A percentile compares a stretch with the other conserved stretches of the same genome.
Evolutionary conservation across 73 alveolate genomes (phyloP).

Genomic region (Paramecium octaurelia): DNA sequence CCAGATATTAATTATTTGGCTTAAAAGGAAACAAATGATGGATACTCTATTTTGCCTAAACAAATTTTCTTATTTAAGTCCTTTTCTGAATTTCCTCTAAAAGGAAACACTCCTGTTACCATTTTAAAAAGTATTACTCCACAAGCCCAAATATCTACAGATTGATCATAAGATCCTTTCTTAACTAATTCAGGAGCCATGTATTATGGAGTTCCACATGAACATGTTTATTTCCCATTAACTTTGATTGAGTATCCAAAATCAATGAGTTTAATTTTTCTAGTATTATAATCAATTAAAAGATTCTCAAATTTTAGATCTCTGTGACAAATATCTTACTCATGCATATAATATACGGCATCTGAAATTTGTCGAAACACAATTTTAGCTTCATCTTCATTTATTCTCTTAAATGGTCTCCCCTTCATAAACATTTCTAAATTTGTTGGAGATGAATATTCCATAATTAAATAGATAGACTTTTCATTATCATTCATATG

Average conservation of each 20-base stretch:
- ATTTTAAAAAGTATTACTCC: slow-evolving; percentile 76
- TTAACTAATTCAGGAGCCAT: slow-evolving; percentile 91
- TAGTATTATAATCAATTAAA: slow-evolving; percentile 62
- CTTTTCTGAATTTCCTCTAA: slow-evolving; percentile 68
- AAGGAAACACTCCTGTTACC: slow-evolving; percentile 82
- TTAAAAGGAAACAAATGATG: slow-evolving; percentile 51
- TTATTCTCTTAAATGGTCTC: slow-evolving; percentile 59
- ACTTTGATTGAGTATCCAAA: slow-evolving; percentile 75
- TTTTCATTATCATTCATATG: slow-evolving; percentile 58
- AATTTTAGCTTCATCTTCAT: slow-evolving; percentile 75
- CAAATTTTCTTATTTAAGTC: slow-evolving; percentile 56
- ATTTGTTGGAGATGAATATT: slow-evolving; percentile 66
- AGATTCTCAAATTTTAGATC: slow-evolving; percentile 86
- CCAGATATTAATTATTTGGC: slow-evolving; percentile 38
- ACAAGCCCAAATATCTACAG: slow-evolving; percentile 86
- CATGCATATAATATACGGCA: slow-evolving; percentile 74
- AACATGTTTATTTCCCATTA: slow-evolving; percentile 57
- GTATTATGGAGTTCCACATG: slow-evolving; percentile 89
- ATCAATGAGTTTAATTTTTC: slow-evolving; percentile 77
- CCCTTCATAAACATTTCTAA: slow-evolving; percentile 63
- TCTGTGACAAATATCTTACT: slow-evolving; percentile 69
- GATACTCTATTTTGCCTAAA: slow-evolving; percentile 61
- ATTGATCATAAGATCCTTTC: slow-evolving; percentile 74
- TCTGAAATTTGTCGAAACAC: slow-evolving; percentile 68
- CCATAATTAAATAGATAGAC: slow-evolving; percentile 69